Conservation (phyloP, 208 protist species). For the Trypanosoma melophagium region DNA sequence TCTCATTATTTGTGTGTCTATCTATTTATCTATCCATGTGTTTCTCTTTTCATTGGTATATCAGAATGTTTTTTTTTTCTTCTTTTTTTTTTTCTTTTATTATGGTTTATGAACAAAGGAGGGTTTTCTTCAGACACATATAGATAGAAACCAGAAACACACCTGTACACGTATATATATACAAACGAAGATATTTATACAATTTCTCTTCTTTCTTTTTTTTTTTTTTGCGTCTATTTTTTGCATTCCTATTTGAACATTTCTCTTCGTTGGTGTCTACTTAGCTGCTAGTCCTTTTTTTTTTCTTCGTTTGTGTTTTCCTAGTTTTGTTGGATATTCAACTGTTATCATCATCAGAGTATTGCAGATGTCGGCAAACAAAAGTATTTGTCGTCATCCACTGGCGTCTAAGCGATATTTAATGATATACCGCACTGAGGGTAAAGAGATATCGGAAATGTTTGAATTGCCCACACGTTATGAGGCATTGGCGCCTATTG, state of each 20-base stretch:
- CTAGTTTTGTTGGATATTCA: no score
- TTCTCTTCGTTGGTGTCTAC: no score
- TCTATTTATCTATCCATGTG: conserved; percentile 9
- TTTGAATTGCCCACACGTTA: conserved; percentile 84
- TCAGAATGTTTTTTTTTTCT: neutral
- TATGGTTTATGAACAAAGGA: conserved; percentile 6
- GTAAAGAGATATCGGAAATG: conserved; percentile 54
- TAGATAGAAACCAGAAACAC: no score
- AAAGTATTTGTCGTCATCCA: conserved; percentile 66
- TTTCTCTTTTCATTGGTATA: conserved; percentile 6
- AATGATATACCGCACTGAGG: conserved; percentile 48
- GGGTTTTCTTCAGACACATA: no score
- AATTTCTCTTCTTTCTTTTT: no score
- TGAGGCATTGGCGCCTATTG: conserved; percentile 63
- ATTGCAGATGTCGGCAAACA: conserved; percentile 11
- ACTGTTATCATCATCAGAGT: conserved; percentile 1
- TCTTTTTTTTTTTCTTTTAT: conserved; percentile 4
- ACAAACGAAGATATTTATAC: no score
- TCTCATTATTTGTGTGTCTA: neutral
- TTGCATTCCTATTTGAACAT: no score
- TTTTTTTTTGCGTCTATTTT: no score
- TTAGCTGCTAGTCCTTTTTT: no score
- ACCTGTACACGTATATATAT: no score
- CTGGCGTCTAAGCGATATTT: conserved; percentile 76
- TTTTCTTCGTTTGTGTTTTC: no score